Conservation (phyloP, 1,284 basidiomycete genomes). For the Ganoderma multipileum region DNA sequence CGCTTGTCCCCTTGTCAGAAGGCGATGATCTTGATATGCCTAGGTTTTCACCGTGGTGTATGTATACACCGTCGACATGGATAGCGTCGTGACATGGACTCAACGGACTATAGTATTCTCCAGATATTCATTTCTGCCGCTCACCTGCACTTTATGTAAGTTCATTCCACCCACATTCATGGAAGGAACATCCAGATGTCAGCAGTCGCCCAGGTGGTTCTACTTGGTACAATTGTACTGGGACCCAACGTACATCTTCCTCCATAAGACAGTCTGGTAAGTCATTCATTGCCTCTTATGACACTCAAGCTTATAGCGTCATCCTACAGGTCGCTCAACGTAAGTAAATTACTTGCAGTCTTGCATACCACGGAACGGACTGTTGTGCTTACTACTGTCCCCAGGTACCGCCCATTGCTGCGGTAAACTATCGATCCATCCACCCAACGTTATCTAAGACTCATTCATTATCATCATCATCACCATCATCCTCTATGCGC, state of each 20-base stretch:
- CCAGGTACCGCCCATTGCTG: no score
- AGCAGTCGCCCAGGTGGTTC: constrained; percentile 1
- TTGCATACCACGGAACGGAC: no score
- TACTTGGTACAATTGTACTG: constrained; percentile 16
- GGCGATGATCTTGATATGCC: neutral
- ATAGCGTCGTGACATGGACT: no score
- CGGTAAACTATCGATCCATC: no score
- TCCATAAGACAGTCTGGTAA: constrained; percentile 8
- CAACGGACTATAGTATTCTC: neutral
- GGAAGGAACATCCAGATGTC: no score
- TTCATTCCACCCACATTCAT: neutral
- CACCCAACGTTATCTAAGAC: no score
- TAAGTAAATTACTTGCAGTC: no score
- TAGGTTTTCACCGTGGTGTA: neutral
- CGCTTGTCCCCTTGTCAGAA: neutral
- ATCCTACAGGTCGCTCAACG: neutral
- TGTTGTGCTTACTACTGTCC: no score
- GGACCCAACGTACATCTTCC: constrained; percentile 15
- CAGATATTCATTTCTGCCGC: neutral
- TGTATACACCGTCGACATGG: neutral
- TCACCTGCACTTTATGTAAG: constrained; percentile 12
- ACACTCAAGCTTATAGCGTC: neutral
- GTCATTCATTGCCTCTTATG: neutral
- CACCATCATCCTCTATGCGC: no score
- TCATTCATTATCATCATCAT: no score